Base-by-base conservation (phyloP, 2,329 filamentous ascomycete genomes). In the Juglanconis oblonga region DNA sequence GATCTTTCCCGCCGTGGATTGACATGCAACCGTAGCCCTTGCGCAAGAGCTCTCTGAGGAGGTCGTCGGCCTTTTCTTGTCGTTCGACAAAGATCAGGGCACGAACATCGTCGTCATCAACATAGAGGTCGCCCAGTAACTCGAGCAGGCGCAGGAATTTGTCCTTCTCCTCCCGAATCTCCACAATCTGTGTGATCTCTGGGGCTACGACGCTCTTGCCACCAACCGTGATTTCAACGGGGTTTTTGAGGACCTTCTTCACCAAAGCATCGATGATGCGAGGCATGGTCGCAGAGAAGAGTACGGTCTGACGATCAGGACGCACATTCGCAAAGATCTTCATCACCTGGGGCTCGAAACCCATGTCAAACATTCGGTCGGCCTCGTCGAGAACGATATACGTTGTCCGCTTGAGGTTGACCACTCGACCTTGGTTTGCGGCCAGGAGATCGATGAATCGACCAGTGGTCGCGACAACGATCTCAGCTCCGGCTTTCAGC, bases 321-420 rank as follows among this genome's bases (percentile, higher is more conserved):
- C 95, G 88, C 72, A 97, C 90, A 69, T 95, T 97, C 66, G 87
- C 87, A 71, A 98, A 87, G 61, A 99, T 95, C 74, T 96, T 97
- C 86, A 95, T 95, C 57, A 99, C 93, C 73, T 99, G 95, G 2
- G 95, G 94, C 75, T 97, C 94, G 70, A 99, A 99, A 13, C 95
- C 95, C 95, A 99, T 98, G 73, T 99, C 95, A 72, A 98, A 97
- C 95, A 99, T 98, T 64, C 95, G 89, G 75, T 99, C 95, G 52
- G 95, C 95, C 76, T 99, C 95, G 71, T 99, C 95, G 44, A 99
- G 84, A 10, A 99, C 95, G 31, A 97, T 87, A 72, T 98, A 99
- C 0, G 92, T 95, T 11, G 97, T 91, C 64, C 95, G 85, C 66
- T 85, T 87, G 59, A 99, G 81, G 69, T 96, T 98, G 11, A 94